Conservation (phyloP, 1,284 basidiomycete genomes). For the Marasmius tenuissimus region DNA sequence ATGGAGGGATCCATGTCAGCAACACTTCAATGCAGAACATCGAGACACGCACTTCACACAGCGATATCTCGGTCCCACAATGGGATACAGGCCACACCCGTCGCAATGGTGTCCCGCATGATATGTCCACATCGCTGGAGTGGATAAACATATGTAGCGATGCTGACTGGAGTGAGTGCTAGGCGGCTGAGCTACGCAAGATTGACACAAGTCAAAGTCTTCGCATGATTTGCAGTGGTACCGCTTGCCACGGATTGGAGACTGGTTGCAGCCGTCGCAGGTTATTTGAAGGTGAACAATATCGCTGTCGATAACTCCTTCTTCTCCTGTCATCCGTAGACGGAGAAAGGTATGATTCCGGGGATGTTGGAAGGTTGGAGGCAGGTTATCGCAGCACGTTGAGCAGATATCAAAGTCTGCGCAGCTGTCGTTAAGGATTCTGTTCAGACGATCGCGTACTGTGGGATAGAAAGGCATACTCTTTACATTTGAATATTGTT, state of each 20-base stretch:
- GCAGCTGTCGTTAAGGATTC: background rate
- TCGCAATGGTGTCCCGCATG: background rate
- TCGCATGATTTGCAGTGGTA: background rate
- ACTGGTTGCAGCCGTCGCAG: background rate
- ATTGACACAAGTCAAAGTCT: background rate
- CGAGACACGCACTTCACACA: background rate
- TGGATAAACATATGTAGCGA: background rate
- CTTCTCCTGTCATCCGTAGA: background rate
- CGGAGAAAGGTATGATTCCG: background rate
- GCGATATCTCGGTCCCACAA: background rate
- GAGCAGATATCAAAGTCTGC: background rate
- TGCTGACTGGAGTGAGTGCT: background rate
- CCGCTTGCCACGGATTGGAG: background rate
- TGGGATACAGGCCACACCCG: background rate
- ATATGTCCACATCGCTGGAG: background rate
- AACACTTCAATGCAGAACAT: background rate
- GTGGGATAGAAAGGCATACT: background rate
- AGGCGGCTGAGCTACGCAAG: background rate
- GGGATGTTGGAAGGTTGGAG: background rate
- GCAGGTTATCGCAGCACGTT: background rate
- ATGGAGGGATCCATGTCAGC: background rate
- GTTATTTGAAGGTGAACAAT: background rate
- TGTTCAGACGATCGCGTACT: background rate
- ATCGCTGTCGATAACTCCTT: background rate
- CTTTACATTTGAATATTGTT: background rate